These are phyloP conservation scores for Alternaria gansuensis DNA, from an alignment of 2,329 filamentous ascomycete species.

Conservation along the genomic window DNA sequence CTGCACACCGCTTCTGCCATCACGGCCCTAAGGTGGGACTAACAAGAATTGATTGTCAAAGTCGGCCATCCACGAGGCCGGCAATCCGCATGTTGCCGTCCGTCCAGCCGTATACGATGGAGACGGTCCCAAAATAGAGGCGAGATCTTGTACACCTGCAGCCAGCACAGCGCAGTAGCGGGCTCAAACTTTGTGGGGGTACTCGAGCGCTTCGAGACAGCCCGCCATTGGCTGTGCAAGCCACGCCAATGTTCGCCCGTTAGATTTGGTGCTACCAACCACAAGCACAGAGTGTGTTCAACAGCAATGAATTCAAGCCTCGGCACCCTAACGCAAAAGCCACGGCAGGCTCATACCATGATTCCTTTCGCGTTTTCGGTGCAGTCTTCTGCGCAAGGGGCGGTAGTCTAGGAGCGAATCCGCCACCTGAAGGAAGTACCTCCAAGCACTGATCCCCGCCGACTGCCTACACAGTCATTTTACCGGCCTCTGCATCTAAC, in stretches of 20 bases:
- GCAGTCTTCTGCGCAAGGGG: conserved; percentile 3
- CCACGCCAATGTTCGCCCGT: conserved; percentile 24
- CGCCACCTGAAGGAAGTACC: conserved; percentile 20
- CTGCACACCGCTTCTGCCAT: conserved; percentile 37
- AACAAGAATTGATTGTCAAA: conserved; percentile 15
- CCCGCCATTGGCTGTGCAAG: conserved; percentile 39
- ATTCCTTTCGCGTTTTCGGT: conserved; percentile 13
- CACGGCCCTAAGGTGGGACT: conserved; percentile 43
- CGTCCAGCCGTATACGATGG: conserved; percentile 16
- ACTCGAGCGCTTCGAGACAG: conserved; percentile 43
- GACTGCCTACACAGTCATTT: conserved; percentile 31
- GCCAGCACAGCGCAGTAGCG: conserved; percentile 32
- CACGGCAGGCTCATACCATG: conserved; percentile 34
- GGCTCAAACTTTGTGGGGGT: conserved; percentile 31
- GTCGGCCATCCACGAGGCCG: conserved; percentile 25
- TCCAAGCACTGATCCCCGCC: conserved; percentile 32
- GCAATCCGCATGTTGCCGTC: conserved; percentile 19
- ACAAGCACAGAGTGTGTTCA: conserved; percentile 40
- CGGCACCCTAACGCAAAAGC: conserved; percentile 41
- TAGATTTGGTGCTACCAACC: conserved; percentile 44
- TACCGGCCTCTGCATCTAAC: conserved; percentile 29
- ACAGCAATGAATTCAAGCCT: conserved; percentile 35
- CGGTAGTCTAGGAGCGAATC: conserved; percentile 24
- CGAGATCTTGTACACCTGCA: conserved; percentile 31
- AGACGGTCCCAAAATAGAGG: conserved; percentile 40